phyloP scores from a whole-genome alignment of 2,329 filamentous ascomycete species.

The Alternaria atra region DNA sequence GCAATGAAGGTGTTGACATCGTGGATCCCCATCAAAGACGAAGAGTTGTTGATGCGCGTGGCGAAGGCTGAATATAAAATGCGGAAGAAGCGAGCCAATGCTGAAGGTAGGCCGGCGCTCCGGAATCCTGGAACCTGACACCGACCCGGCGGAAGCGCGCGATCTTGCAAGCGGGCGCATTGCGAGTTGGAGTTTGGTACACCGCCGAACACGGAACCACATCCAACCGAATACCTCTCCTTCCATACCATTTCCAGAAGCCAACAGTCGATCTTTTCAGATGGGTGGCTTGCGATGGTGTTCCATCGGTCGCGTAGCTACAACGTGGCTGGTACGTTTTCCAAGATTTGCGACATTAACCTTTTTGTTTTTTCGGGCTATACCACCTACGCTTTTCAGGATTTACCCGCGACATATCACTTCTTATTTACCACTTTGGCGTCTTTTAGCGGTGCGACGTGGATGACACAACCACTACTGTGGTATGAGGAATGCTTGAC shows the following conservation, averaged over 20 bases:
- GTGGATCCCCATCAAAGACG: slow-evolving; percentile 92
- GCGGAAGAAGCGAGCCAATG: slow-evolving; percentile 60
- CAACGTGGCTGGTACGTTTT: slow-evolving; percentile 48
- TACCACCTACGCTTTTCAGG: slow-evolving; percentile 14
- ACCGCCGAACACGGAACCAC: slow-evolving; percentile 23
- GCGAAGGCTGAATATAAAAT: slow-evolving; percentile 86
- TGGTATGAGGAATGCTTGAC: slow-evolving; percentile 4
- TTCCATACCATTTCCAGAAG: slow-evolving; percentile 42
- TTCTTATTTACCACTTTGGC: slow-evolving; percentile 15
- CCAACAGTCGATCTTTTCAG: slow-evolving; percentile 39
- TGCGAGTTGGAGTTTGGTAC: slow-evolving; percentile 17
- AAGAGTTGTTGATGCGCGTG: slow-evolving; percentile 91
- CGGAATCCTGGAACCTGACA: slow-evolving; percentile 13
- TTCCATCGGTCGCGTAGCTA: slow-evolving; percentile 32
- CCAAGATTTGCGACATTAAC: slow-evolving; percentile 20
- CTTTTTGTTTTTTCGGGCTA: slow-evolving; percentile 28
- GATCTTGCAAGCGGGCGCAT: slow-evolving; percentile 12
- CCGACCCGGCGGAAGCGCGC: slow-evolving; percentile 17
- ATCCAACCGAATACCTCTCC: slow-evolving; percentile 17
- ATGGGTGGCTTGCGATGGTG: slow-evolving; percentile 45
- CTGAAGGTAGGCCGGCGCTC: slow-evolving; percentile 29
- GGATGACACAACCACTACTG: slow-evolving; percentile 5
- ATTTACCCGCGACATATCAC: slow-evolving; percentile 16
- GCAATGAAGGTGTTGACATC: slow-evolving; percentile 96
- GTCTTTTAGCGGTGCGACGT: slow-evolving; percentile 20